phyloP scores from a whole-genome alignment of 2,329 filamentous ascomycete species.

The Tolypocladium guangdongense region DNA sequence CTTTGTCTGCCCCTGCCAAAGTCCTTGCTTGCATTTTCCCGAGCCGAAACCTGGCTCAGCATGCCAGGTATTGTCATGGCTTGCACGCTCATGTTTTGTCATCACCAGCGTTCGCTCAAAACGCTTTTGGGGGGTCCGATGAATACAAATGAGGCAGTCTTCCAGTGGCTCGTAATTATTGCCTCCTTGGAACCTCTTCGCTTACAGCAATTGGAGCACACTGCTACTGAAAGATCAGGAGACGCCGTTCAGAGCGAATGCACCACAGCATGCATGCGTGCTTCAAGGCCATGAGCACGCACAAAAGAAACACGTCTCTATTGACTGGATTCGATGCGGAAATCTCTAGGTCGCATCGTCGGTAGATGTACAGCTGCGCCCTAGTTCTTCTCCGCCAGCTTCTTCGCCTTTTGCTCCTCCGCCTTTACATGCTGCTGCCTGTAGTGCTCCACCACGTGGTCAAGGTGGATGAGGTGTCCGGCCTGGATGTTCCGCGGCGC shows the following conservation, averaged over 20 bases:
- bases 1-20: too few relatives aligned
- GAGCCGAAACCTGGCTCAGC: too few relatives aligned
- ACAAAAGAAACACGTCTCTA: neutral
- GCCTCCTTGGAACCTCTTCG: too few relatives aligned
- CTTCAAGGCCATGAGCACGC: neutral
- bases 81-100: too few relatives aligned
- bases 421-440: conserved; percentile 40
- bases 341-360: neutral
- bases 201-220: neutral
- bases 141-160: neutral
- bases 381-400: conserved; percentile 29
- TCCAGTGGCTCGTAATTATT: neutral
- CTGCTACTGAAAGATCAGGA: neutral
- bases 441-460: conserved; percentile 48
- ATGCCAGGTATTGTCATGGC: too few relatives aligned
- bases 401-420: conserved; percentile 43
- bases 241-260: neutral
- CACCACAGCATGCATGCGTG: neutral
- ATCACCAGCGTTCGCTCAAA: too few relatives aligned
- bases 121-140: neutral
- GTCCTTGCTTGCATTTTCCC: too few relatives aligned
- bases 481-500: conserved; percentile 43
- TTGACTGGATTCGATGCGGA: neutral
- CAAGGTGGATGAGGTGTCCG: conserved; percentile 42
- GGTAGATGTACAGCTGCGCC: conserved; percentile 9